Base-by-base conservation (phyloP, 192 early-diverging fungal species). In the Anaeromyces robustus region DNA sequence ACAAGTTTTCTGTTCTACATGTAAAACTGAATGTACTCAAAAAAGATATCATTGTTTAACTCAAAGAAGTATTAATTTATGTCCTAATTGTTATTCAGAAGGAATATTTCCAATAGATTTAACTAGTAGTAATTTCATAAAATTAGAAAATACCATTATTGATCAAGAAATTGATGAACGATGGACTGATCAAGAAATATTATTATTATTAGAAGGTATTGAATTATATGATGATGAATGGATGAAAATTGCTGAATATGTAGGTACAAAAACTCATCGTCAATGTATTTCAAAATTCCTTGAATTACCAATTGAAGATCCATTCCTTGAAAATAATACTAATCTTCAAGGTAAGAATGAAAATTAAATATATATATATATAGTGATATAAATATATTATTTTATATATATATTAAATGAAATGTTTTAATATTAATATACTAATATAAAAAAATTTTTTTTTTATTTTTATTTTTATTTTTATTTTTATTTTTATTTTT, bases 211-310 rank as follows among this genome's bases (percentile, higher is more conserved):
- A 37, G 97, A 99, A 87, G 97, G 91, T 9, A 85, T 99, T 28
- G 97, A 99, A 83, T 87, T 95, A 87, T 97, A 90, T 86, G 94
- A 97, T 78, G 94, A 97, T 77, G 95, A 98, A 83, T 99, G 97
- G 97, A 88, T 90, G 79, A 89, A 91, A 68, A 91, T 99, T 41
- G 91, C 96, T 18, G 95, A 96, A 79, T 94, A 97, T 80, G 96
- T 99, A 4, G 96, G 96, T 0, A 96, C 95, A 13, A 87, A 93
- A 39, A 93, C 92, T 2, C 92, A 94, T 81, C 95, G 96, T 78
- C 93, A 97, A 83, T 99, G 97, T 81, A 90, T 99, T 30, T 85
- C 93, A 34, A 90, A 94, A 34, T 98, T 99, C 84, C 52, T 68
- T 68, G 52, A 68, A 68, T 68, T 68, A 68, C 80, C 80, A 32